Base-by-base conservation (phyloP, 345 rosid genomes). In the Salix brachista region DNA sequence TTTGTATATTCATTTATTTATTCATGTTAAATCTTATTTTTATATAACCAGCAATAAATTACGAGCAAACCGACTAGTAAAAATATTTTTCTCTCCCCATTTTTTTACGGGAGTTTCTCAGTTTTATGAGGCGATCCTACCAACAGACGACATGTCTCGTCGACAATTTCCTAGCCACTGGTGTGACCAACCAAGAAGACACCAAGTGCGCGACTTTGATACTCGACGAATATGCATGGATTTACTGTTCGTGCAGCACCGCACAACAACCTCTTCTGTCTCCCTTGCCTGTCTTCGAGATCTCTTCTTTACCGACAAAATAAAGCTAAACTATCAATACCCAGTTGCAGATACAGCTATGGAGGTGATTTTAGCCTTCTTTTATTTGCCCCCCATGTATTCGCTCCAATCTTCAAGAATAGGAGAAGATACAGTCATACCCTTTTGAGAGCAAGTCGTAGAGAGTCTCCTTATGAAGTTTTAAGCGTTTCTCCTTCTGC, bases 401-500 rank as follows among this genome's bases (percentile, higher is more conserved):
- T 62, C 9, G 50, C 79, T 13, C 79, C 87, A 25, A 1, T 65
- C 69, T 69, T 72, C 23, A 54, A 78, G 76, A 86, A 84, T 52
- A 79, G 86, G 77, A 77, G 88, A 65, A 86, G 90, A 74, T 77
- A 48, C 42, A 56, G 61, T 58, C 50, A 36, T 32, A 42, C 83
- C 37, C 83, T 78, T 41, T 54, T 86, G 75, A 87, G 87, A 75
- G 97, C 93, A 12, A 85, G 84, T 72, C 76, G 86, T 8, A 81
- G 94, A 80, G 93, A 81, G 32, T 89, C 97, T 81, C 99, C 99
- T 34, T 95, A 89, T 83, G 94, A 95, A 81, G 87, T 95, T 62
- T 83, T 91, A 72, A 97, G 92, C 6, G 94, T 93, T 71, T 84
- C 97, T 76, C 89, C 91, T 8, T 85, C 97, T 34, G 91, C 99